phyloP scores from a whole-genome alignment of 345 rosid species.

The Turritis glabra region DNA sequence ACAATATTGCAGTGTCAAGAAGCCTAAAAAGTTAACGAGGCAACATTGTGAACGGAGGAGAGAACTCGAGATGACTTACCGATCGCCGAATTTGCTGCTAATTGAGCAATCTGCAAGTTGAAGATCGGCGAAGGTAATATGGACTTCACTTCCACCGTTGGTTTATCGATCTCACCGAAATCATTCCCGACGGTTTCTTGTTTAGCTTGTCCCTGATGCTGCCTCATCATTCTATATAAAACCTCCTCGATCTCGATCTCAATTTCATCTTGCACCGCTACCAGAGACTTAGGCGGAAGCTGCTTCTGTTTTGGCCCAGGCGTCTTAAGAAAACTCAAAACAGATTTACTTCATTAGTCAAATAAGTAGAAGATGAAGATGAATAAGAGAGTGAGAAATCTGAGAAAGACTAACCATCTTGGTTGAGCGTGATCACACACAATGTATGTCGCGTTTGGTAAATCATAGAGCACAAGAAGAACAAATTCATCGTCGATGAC shows the following conservation, averaged over 20 bases:
- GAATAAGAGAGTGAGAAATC: background rate
- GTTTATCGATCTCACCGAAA: slow-evolving; percentile 20
- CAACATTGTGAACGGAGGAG: background rate
- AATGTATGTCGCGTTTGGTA: too few relatives aligned
- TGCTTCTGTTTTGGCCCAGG: slow-evolving; percentile 65
- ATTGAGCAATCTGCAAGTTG: too few relatives aligned
- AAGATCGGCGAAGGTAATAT: background rate
- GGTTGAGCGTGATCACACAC: too few relatives aligned
- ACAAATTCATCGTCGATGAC: too few relatives aligned
- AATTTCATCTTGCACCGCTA: slow-evolving; percentile 67
- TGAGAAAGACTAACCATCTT: slow-evolving; percentile 56
- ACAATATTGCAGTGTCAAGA: too few relatives aligned
- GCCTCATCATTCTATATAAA: slow-evolving; percentile 74
- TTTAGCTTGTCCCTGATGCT: slow-evolving; percentile 47
- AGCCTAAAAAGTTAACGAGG: too few relatives aligned
- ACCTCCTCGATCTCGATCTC: slow-evolving; percentile 94
- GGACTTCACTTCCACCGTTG: slow-evolving; percentile 5
- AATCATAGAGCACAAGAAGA: too few relatives aligned
- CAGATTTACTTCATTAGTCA: slow-evolving; percentile 16
- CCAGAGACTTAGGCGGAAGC: slow-evolving; percentile 46
- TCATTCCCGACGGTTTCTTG: slow-evolving; percentile 39
- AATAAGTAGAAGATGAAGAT: background rate
- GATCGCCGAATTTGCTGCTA: slow-evolving; percentile 46
- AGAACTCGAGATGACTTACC: slow-evolving; percentile 44
- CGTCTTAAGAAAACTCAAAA: slow-evolving; percentile 48